Percentiles rank a stretch among this genome's conserved stretches.
Evolutionary conservation across 2,329 filamentous ascomycete species (phyloP).

Genomic region (Lasiodiplodia gonubiensis): DNA sequence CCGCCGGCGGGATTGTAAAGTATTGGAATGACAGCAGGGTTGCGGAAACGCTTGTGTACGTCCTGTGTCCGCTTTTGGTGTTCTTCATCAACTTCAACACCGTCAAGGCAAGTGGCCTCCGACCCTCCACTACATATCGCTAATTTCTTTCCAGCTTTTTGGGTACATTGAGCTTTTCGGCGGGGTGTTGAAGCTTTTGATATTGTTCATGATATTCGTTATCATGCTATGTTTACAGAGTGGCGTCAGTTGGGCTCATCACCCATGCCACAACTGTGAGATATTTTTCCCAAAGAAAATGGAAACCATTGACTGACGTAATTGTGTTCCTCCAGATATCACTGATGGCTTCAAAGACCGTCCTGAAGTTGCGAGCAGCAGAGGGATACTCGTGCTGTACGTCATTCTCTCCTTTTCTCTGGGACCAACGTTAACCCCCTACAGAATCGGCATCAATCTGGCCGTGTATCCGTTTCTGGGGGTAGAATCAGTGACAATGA

Average conservation of each 20-base stretch:
- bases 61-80: constrained; percentile 20
- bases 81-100: constrained; percentile 25
- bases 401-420: constrained; percentile 3
- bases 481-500: constrained; percentile 43
- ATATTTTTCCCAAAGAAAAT: neutral
- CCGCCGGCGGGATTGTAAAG: constrained; percentile 36
- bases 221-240: constrained; percentile 14
- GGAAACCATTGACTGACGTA: neutral
- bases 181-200: constrained; percentile 19
- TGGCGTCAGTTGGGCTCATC: neutral
- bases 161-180: constrained; percentile 27
- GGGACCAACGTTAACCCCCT: neutral
- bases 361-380: constrained; percentile 34
- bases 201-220: constrained; percentile 23
- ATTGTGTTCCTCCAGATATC: constrained; percentile 13
- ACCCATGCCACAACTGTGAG: neutral
- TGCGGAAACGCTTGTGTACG: constrained; percentile 14
- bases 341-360: constrained; percentile 33
- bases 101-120: constrained; percentile 11
- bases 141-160: constrained; percentile 2
- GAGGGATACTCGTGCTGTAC: constrained; percentile 38
- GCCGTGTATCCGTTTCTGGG: constrained; percentile 43
- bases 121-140: neutral
- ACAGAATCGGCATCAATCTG: constrained; percentile 39
- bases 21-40: constrained; percentile 35